Evolutionary conservation across 2,329 filamentous ascomycete genomes (phyloP).

Genomic region (Botrytis hyacinthi): DNA sequence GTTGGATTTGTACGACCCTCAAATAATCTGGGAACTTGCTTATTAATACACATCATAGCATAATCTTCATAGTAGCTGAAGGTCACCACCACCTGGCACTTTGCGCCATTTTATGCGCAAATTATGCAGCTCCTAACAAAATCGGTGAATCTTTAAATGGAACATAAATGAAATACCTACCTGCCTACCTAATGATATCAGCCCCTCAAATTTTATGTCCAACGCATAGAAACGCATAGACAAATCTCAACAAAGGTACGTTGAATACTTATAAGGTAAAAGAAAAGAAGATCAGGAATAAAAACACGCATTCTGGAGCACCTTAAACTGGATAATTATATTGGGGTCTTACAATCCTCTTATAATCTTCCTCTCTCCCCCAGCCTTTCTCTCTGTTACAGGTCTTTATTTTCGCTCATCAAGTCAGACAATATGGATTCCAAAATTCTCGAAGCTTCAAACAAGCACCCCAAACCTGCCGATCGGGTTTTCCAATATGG

Average conservation of each 20-base stretch:
- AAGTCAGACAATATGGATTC: constrained; percentile 44
- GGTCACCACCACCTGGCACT: not conserved
- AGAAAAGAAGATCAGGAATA: not conserved
- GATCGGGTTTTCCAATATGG: constrained; percentile 62
- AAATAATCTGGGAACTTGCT: not conserved
- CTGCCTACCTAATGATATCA: not conserved
- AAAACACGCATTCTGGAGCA: not conserved
- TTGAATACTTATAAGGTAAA: constrained; percentile 10
- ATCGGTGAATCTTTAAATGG: constrained; percentile 8
- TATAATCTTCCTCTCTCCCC: constrained; percentile 7
- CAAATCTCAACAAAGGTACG: constrained; percentile 14
- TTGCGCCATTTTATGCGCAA: constrained; percentile 14
- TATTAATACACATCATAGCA: not conserved
- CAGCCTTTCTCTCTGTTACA: not conserved
- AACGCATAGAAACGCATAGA: constrained; percentile 19
- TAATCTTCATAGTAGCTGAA: not conserved
- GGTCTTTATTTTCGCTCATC: constrained; percentile 2
- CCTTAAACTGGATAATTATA: not conserved
- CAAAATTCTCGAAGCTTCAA: constrained; percentile 58
- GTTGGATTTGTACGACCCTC: not conserved
- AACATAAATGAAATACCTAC: not conserved
- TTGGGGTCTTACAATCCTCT: not conserved
- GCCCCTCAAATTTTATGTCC: constrained; percentile 16
- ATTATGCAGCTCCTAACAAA: not conserved
- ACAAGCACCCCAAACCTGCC: constrained; percentile 57